phyloP scores from a whole-genome alignment of 2,329 filamentous ascomycete genomes.

The Microsporum ferrugineum region DNA sequence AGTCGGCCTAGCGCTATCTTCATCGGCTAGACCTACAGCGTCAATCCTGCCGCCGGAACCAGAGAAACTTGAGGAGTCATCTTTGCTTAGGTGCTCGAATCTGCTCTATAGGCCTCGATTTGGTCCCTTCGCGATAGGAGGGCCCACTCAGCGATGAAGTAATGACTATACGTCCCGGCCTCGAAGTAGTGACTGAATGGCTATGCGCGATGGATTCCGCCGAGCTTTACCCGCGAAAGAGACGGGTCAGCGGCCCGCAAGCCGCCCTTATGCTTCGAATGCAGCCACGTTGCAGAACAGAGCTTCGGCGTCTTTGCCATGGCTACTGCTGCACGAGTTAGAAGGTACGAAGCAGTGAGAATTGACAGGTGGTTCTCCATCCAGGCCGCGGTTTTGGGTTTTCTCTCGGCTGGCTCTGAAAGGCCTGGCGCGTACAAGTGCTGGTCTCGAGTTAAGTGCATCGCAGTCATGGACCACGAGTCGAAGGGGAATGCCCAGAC shows the following conservation, averaged over 20 bases:
- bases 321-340: constrained; percentile 26
- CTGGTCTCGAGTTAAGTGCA: constrained; percentile 30
- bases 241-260: constrained; percentile 8
- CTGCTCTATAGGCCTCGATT: constrained; percentile 9
- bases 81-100: too few species aligned
- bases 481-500: constrained; percentile 38
- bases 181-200: constrained; percentile 31
- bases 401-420: not conserved
- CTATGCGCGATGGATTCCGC: constrained; percentile 35
- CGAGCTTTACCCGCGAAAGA: constrained; percentile 28
- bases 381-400: constrained; percentile 20
- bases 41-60: too few species aligned
- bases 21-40: too few species aligned
- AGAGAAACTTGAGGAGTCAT: too few species aligned
- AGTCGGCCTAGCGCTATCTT: too few species aligned
- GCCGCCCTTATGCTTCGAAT: constrained; percentile 10
- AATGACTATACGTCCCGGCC: constrained; percentile 17
- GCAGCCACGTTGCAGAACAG: constrained; percentile 28
- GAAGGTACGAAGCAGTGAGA: constrained; percentile 24
- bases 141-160: constrained; percentile 17
- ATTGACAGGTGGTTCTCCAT: constrained; percentile 27
- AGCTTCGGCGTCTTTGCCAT: constrained; percentile 26
- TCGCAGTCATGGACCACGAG: constrained; percentile 33
- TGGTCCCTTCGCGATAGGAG: constrained; percentile 9
- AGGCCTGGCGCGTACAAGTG: constrained; percentile 23